A percentile compares a stretch with the other conserved stretches of the same genome.
Evolutionary conservation across 495 filamentous ascomycete species (phyloP).

Genomic region (Entonaema liquescens): DNA sequence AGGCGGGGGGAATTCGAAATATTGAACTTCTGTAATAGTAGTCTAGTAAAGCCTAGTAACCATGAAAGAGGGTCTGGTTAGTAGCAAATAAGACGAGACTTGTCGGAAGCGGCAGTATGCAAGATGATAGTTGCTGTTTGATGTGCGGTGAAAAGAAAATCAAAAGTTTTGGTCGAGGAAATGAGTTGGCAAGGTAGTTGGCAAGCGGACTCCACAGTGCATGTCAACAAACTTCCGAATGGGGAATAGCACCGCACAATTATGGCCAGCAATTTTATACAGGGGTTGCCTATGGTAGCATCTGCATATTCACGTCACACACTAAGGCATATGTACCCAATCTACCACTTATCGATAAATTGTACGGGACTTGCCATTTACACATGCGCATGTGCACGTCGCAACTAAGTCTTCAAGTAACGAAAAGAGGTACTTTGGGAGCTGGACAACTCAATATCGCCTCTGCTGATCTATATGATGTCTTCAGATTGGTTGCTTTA

Average conservation of each 20-base stretch:
- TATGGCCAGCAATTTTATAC: constrained; percentile 19
- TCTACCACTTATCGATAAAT: constrained; percentile 20
- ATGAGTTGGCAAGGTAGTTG: constrained; percentile 39
- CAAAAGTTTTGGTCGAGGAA: constrained; percentile 38
- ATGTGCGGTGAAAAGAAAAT: constrained; percentile 33
- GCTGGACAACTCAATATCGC: neutral
- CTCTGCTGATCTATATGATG: neutral
- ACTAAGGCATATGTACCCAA: constrained; percentile 1
- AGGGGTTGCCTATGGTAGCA: constrained; percentile 18
- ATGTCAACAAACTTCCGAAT: constrained; percentile 44
- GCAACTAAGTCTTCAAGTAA: neutral
- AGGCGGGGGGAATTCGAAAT: constrained; percentile 25
- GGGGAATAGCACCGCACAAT: constrained; percentile 25
- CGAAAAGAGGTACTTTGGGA: neutral
- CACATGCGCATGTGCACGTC: neutral
- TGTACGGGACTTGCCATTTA: neutral
- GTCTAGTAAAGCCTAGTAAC: constrained; percentile 20
- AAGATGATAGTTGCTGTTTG: constrained; percentile 27
- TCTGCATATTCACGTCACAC: constrained; percentile 30
- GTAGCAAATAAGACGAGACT: constrained; percentile 22
- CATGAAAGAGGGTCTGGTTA: constrained; percentile 16
- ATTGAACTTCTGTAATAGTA: constrained; percentile 33
- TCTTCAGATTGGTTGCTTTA: neutral
- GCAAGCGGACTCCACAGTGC: constrained; percentile 35
- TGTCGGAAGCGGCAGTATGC: constrained; percentile 3